Base-by-base conservation (phyloP, 2,329 filamentous ascomycete species). In the Colletotrichum higginsianum region DNA sequence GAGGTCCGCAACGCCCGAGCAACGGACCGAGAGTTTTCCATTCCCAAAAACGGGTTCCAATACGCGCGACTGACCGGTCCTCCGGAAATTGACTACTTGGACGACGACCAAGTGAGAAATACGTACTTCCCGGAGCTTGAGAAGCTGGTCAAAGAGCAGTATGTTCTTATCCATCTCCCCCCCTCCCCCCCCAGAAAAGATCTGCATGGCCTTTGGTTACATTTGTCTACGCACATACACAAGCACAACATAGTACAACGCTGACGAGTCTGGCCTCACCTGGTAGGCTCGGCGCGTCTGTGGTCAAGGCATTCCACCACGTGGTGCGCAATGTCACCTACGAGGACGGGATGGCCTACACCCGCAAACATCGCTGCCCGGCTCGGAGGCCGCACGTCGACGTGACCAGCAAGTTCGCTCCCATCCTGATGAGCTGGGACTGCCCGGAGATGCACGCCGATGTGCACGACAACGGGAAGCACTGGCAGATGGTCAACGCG, bases 401-500 rank as follows among this genome's bases (percentile, higher is more conserved):
- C 65, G 65, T 67, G 3, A 67, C 65, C 47, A 35, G 47, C 9
- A 47, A 46, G 4, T 67, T 67, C 40, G 65, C 65, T 23, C 65
- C 65, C 7, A 55, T 61, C 4, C 4, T 61, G 2, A 67, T 67
- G 65, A 61, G 65, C 11, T 67, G 65, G 65, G 65, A 61, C n/a
- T 67, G 65, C 15, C 65, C 65, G 1, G 56, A 55, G 4, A 67
- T 67, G 57, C 65, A 61, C 49, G 56, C 65, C 3, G 47, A 67
- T 26, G 47, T 61, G 35, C 56, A 55, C n/a, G n/a, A 15, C 11
- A 67, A 55, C 15, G 49, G 57, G 0, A 67, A 67, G 47, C 64
- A 53, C 23, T 67, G 56, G 64, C 64, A 67, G 30, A 67, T 67
- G 64, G 56, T 67, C 56, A 67, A 67, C 47, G 64, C 56, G 21